These are phyloP conservation scores for Phaeophleospora eucalypticola DNA, from an alignment of 2,329 filamentous ascomycete genomes.

Conservation along the genomic window DNA sequence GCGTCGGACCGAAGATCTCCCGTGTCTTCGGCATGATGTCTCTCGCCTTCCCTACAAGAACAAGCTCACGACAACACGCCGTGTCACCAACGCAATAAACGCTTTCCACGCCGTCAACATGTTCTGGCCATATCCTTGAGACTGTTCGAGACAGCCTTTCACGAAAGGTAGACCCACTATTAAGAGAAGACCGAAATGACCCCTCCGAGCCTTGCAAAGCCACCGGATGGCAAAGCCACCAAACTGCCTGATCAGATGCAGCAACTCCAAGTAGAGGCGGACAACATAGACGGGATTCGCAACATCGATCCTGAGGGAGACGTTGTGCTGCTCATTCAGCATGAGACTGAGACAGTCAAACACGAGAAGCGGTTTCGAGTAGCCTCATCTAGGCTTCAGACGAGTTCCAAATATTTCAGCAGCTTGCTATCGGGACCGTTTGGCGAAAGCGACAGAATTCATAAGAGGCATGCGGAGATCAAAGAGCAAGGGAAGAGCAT, in stretches of 20 bases:
- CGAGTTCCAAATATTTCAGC: constrained; percentile 65
- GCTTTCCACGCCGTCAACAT: constrained; percentile 29
- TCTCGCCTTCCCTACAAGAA: not conserved
- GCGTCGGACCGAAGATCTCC: not conserved
- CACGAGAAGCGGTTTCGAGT: constrained; percentile 63
- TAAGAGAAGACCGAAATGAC: not conserved
- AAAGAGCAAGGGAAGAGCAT: constrained; percentile 46
- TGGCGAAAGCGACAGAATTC: constrained; percentile 57
- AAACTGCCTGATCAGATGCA: no score
- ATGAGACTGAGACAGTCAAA: constrained; percentile 53
- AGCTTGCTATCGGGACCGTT: constrained; percentile 62
- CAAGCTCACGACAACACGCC: no score
- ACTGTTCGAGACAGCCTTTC: not conserved
- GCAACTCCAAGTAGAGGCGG: no score
- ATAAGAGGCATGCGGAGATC: constrained; percentile 50
- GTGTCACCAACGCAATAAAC: no score
- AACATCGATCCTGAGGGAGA: constrained; percentile 58
- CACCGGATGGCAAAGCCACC: not conserved
- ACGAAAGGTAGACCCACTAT: no score
- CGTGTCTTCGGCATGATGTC: not conserved
- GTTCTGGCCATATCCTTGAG: constrained; percentile 51
- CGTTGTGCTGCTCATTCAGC: constrained; percentile 62
- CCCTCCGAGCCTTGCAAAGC: not conserved
- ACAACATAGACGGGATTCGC: no score
- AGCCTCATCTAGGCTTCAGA: constrained; percentile 52